Percentiles rank a stretch among this genome's conserved stretches.
Conservation (phyloP, 2,329 filamentous ascomycete species). For the Alternaria longipes region DNA sequence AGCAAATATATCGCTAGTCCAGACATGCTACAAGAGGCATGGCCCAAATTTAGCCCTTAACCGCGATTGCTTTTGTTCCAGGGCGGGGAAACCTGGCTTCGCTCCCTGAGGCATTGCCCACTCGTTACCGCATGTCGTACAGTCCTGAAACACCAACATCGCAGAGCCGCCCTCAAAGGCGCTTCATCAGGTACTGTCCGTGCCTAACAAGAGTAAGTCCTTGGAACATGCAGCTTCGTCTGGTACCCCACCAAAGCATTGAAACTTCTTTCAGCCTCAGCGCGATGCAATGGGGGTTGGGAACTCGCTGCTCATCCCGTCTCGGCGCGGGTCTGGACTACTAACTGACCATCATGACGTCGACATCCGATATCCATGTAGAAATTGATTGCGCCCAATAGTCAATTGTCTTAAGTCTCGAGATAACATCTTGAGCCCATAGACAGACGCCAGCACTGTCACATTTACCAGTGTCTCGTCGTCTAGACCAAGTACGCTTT, state of each 20-base stretch:
- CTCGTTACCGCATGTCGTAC: constrained; percentile 15
- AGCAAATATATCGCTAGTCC: constrained; percentile 2
- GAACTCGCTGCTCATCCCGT: no score
- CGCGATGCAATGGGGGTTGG: no score
- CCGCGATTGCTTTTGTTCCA: constrained; percentile 13
- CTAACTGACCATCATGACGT: no score
- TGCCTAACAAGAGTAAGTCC: background rate
- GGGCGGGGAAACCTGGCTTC: constrained; percentile 19
- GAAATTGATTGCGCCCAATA: no score
- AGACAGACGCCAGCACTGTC: no score
- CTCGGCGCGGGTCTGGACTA: no score
- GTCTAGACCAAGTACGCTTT: no score
- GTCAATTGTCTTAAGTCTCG: no score
- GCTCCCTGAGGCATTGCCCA: constrained; percentile 17
- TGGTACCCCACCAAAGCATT: background rate
- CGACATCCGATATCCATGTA: no score
- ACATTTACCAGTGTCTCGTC: no score
- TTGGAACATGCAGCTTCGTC: background rate
- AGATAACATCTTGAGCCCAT: no score
- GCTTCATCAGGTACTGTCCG: constrained; percentile 5
- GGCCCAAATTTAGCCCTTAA: background rate
- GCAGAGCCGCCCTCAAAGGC: constrained; percentile 25
- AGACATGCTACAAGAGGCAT: constrained; percentile 2
- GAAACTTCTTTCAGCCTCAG: background rate
- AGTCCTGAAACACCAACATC: constrained; percentile 34